Evolutionary conservation across 148 eudicot genomes (phyloP).

Genomic region (Bassia scoparia): DNA sequence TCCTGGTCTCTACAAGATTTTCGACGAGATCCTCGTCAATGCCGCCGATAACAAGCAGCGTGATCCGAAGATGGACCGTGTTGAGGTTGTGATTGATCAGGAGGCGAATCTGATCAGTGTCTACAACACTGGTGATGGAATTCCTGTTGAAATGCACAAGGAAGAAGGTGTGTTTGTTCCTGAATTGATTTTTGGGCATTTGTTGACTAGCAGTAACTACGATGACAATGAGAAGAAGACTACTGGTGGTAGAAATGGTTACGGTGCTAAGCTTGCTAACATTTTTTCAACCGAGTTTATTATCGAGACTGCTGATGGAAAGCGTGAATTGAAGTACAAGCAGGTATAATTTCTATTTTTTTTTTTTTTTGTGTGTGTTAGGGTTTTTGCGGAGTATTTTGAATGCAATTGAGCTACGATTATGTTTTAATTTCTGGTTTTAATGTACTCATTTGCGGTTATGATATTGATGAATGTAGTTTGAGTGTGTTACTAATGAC

Average conservation of each 20-base stretch:
- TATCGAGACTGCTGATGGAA: constrained; percentile 93
- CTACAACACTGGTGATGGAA: constrained; percentile 78
- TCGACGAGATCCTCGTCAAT: constrained; percentile 89
- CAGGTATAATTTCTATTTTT: constrained; percentile 45
- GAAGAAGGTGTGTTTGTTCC: constrained; percentile 95
- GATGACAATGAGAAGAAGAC: constrained; percentile 82
- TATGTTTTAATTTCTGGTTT: not conserved
- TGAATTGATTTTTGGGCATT: constrained; percentile 87
- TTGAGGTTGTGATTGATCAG: constrained; percentile 57
- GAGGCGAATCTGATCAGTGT: constrained; percentile 54
- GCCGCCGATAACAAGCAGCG: constrained; percentile 95
- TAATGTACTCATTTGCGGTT: too few species aligned
- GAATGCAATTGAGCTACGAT: not conserved
- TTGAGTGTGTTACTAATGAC: too few species aligned
- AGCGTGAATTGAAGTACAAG: constrained; percentile 64
- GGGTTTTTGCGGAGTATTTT: not conserved
- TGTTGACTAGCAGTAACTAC: constrained; percentile 89
- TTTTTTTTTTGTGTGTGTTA: not conserved
- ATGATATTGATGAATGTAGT: too few species aligned
- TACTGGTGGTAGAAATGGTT: constrained; percentile 96
- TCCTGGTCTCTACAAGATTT: constrained; percentile 93
- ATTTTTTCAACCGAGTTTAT: constrained; percentile 85
- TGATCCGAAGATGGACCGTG: constrained; percentile 65
- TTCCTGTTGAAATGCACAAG: constrained; percentile 82
- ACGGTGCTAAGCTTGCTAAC: constrained; percentile 90